Evolutionary conservation across 2,329 filamentous ascomycete species (phyloP).

Genomic region (Cladosporium sp.): DNA sequence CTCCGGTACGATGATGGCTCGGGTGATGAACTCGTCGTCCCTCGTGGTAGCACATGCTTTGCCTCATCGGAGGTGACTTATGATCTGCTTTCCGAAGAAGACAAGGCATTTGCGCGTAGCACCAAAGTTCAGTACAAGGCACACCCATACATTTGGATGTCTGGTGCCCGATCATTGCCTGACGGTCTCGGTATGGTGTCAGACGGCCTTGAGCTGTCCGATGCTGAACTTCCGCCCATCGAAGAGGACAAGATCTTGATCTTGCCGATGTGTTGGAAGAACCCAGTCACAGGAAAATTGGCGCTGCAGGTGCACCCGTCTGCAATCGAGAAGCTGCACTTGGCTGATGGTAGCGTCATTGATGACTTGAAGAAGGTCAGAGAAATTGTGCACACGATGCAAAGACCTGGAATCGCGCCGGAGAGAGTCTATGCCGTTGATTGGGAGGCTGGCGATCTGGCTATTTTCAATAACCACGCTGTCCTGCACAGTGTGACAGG

Average conservation of each 20-base stretch:
- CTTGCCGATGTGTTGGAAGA: conserved; percentile 73
- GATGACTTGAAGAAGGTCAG: conserved; percentile 64
- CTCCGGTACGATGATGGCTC: conserved; percentile 71
- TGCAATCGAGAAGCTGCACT: conserved; percentile 65
- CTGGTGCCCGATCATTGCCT: conserved; percentile 59
- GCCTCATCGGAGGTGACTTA: conserved; percentile 69
- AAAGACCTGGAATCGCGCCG: conserved; percentile 69
- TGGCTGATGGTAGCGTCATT: conserved; percentile 63
- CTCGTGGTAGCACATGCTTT: conserved; percentile 73
- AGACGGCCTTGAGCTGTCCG: conserved; percentile 59
- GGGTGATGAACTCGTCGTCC: conserved; percentile 61
- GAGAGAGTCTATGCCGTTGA: conserved; percentile 67
- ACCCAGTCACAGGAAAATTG: conserved; percentile 64
- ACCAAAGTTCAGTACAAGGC: conserved; percentile 71
- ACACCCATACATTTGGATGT: conserved; percentile 83
- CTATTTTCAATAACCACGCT: conserved; percentile 75
- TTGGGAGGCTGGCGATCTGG: conserved; percentile 72
- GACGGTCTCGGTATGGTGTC: conserved; percentile 69
- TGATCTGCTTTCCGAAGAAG: conserved; percentile 59
- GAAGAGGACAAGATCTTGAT: conserved; percentile 65
- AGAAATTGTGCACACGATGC: conserved; percentile 66
- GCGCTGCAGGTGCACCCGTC: conserved; percentile 72
- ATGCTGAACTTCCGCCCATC: conserved; percentile 59
- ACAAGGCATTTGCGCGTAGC: conserved; percentile 63
- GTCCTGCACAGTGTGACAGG: conserved; percentile 72